Evolutionary conservation across 2,329 filamentous ascomycete species (phyloP).

Genomic region (Scorias spongiosa): DNA sequence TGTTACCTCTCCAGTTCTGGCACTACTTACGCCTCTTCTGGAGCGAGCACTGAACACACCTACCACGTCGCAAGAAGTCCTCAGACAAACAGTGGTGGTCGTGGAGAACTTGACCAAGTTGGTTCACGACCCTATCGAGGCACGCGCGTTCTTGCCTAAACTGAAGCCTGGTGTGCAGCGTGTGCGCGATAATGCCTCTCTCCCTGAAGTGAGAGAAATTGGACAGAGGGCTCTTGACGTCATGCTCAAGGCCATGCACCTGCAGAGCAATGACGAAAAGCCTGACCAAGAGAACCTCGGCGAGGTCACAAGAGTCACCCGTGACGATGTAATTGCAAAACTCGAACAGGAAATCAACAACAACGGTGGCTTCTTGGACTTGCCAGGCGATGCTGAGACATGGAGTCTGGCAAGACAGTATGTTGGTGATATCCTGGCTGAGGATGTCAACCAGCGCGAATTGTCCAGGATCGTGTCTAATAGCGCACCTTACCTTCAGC

Average conservation of each 20-base stretch:
- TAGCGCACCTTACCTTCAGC: slow-evolving; percentile 60
- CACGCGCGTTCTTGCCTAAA: slow-evolving; percentile 86
- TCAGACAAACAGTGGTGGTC: slow-evolving; percentile 90
- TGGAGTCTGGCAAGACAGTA: slow-evolving; percentile 58
- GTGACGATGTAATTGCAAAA: slow-evolving; percentile 58
- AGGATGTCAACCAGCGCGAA: slow-evolving; percentile 73
- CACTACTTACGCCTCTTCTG: slow-evolving; percentile 82
- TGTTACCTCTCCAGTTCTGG: slow-evolving; percentile 88
- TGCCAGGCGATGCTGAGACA: slow-evolving; percentile 44
- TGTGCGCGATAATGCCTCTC: slow-evolving; percentile 73
- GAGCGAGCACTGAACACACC: slow-evolving; percentile 90
- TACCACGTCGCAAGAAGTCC: slow-evolving; percentile 78
- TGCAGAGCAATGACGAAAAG: slow-evolving; percentile 38
- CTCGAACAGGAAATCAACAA: slow-evolving; percentile 64
- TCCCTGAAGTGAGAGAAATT: slow-evolving; percentile 87
- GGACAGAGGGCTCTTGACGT: slow-evolving; percentile 68
- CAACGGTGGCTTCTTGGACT: slow-evolving; percentile 45
- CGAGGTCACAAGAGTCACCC: slow-evolving; percentile 48
- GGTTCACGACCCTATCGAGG: slow-evolving; percentile 89
- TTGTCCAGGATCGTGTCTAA: slow-evolving; percentile 54
- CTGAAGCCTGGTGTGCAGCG: slow-evolving; percentile 83
- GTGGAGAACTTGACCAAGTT: slow-evolving; percentile 97
- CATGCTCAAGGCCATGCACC: slow-evolving; percentile 84
- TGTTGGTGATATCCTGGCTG: slow-evolving; percentile 69
- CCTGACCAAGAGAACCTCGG: slow-evolving; percentile 38